These are phyloP conservation scores for Aquanectria penicillioides DNA, from an alignment of 2,329 filamentous ascomycete species.

Conservation along the genomic window DNA sequence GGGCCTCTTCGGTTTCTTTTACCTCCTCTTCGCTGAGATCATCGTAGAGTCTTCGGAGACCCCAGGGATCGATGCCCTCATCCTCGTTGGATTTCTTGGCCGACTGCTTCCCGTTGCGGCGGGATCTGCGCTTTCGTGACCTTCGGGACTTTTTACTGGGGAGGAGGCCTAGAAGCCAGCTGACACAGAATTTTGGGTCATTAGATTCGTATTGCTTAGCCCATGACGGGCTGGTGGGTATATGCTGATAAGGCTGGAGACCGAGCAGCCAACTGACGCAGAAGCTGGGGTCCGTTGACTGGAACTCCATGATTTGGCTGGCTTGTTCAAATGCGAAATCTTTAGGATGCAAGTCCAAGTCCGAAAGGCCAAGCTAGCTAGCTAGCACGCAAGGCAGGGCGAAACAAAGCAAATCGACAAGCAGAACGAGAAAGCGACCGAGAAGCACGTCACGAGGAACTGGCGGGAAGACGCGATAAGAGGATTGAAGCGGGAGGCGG, in stretches of 20 bases:
- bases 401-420: constrained; percentile 6
- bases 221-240: constrained; percentile 38
- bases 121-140: constrained; percentile 34
- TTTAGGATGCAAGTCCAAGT: constrained; percentile 26
- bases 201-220: constrained; percentile 38
- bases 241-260: constrained; percentile 35
- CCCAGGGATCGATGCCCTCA: constrained; percentile 28
- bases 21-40: constrained; percentile 35
- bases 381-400: constrained; percentile 8
- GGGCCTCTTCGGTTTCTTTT: constrained; percentile 26
- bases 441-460: constrained; percentile 13
- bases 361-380: constrained; percentile 25
- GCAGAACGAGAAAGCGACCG: constrained; percentile 1
- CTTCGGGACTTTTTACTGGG: constrained; percentile 35
- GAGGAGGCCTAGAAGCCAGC: constrained; percentile 41
- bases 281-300: constrained; percentile 41
- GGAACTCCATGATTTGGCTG: constrained; percentile 39
- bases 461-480: constrained; percentile 14
- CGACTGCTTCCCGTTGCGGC: constrained; percentile 24
- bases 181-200: constrained; percentile 43
- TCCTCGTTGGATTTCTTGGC: constrained; percentile 10
- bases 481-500: not conserved
- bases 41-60: constrained; percentile 37
- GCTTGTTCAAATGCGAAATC: constrained; percentile 35
- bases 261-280: constrained; percentile 44